Evolutionary conservation across 208 protist genomes (phyloP), one percentile per base, ranked within the genome.

Genomic region (Crithidia brevicula): DNA sequence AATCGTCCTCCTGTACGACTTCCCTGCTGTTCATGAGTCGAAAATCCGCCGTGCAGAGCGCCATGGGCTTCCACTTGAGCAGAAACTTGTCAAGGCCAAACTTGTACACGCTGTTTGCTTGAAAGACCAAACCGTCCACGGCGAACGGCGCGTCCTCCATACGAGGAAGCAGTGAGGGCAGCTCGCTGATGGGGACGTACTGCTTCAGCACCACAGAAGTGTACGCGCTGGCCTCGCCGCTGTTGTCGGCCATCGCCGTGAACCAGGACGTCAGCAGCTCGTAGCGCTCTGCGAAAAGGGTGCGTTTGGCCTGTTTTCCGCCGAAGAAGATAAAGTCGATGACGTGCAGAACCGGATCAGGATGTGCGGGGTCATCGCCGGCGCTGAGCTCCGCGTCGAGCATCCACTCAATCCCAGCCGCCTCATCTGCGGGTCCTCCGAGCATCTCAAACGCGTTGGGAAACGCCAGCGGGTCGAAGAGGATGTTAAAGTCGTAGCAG

Each of bases 21-120:
- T 73, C 33, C 4, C 49, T 25, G 16, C 86, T 78, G 59, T 86
- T 87, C 47, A 79, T 69, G 22, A 96, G 72, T 34, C 91, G 78
- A 62, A 96, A 94, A 66, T 96, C 91, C 1, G 77, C 91, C 28
- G 88, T 94, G 79, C 91, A 96, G 22, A 88, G 70, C 18, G 81
- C 65, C 49, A 87, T 52, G n/a, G 91, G 88, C 69, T 96, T 96
- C 91, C 91, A 96, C 64, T 96, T 96, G 49, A 86, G 59, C 60
- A 96, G 70, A 18, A 70, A 58, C 60, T 82, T 87, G 74, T 96
- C 91, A 0, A 67, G 23, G 7, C 88, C 88, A 58, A 83, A 91
- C 59, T 76, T 75, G 72, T 96, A 96, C 38, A 78, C 27, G 23
- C 75, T 71, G 57, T 82, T 83, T 64, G 89, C 77, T 74, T 96